Evolutionary conservation across 73 alveolate genomes (phyloP), one percentile per base, ranked within the genome.

Genomic region (Breviolum minutum): DNA sequence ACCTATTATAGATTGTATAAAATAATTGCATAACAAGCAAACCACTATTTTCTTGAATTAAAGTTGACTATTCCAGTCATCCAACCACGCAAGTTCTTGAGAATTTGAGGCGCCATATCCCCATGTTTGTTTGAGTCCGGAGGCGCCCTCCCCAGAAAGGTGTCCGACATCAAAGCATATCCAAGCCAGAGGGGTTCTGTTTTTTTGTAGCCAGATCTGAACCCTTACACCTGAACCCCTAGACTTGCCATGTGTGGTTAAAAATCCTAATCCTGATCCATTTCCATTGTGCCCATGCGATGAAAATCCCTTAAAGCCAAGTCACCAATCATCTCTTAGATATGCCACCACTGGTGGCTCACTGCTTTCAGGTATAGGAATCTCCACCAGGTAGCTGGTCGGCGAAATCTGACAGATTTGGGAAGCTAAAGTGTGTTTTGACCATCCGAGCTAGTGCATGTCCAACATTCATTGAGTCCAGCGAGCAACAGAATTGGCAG

Each of bases 381-480:
- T 69, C 48, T 81, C 89, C 69, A 81, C 89, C 69, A 81, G 32
- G 69, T 32, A 81, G 89, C 89, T 77, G 63, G 63, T 77, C 63
- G 86, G 86, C 11, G 86, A 77, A 9, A 77, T 77, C 86, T 77
- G 86, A 1, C 77, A 68, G 77, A 68, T 22, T 22, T 14, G 54
- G 54, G 54, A 40, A 40, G 54, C 54, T 40, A 40, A 0, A 40
- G 54, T 40, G 54, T 40, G 54, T 40, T 40, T 40, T 40, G 54
- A 40, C 54, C 54, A 40, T 40, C 54, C 54, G 54, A 40, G 3
- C 54, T 40, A 40, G 54, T 40, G n/a, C n/a, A n/a, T n/a, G 54
- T 40, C 54, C 54, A 40, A 40, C 54, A 40, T 40, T 3, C 54
- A 40, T 40, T 40, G 54, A 40, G 54, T 40, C 0, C 54, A 40